Base-by-base conservation (phyloP, 805 yeast species). In the Starmerella khaoyaiensis region DNA sequence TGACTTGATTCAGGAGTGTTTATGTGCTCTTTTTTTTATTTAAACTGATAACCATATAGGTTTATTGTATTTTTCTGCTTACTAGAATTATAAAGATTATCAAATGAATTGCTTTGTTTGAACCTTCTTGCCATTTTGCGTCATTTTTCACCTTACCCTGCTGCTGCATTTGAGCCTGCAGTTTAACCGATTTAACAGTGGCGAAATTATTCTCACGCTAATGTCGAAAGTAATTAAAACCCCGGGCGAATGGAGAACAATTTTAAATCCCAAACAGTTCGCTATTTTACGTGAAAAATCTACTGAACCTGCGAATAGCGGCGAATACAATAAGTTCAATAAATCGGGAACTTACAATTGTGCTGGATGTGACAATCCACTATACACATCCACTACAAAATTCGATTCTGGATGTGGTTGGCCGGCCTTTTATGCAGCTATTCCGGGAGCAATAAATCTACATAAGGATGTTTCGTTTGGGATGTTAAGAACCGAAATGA, bases 331-430 rank as follows among this genome's bases (percentile, higher is more conserved):
- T 23, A 57, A 63, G 17, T 67, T 71, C 36, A 60, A 64, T 26
- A 55, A 60, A 4, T 48, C 47, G 2, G 97, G 96, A 1, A 61
- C 71, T 2, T 90, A 84, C 58, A 61, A 63, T 31, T 90, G 99
- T 61, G 95, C 79, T 0, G 97, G 78, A 5, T 90, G 98, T 59
- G 67, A 66, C 35, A 63, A 69, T 30, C 94, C 95, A 10, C 61
- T 90, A 21, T 90, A 90, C 58, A 68, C 69, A 42, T 75, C 94
- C 21, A 63, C 68, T 22, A 70, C 94, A 3, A 87, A 90, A 58
- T 90, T 90, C 51, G 76, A 78, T 40, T 73, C 94, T 10, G 83
- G 83, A 37, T 90, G 98, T 58, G 98, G 98, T 2, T 90, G 98
- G 98, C 98, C 98, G 1, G 86, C 95, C 0, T 90, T 90, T 58